These are phyloP conservation scores for Henckelia pumila DNA, from an alignment of 257 asterid species.

Conservation along the genomic window DNA sequence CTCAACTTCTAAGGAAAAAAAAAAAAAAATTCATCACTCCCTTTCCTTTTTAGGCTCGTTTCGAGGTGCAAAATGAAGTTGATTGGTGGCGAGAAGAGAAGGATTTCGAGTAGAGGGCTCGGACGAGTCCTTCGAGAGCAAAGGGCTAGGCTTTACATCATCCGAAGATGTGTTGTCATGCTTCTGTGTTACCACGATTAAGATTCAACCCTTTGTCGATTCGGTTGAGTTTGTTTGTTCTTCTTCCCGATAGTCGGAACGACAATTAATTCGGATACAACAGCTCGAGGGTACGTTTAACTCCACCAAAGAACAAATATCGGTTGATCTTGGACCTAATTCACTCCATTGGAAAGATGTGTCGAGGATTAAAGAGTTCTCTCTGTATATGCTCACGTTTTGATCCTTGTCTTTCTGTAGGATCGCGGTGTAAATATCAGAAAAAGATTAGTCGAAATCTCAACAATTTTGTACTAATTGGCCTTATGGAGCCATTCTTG, in stretches of 20 bases:
- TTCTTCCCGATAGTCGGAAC: too few relatives aligned
- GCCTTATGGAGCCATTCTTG: constrained; percentile 24
- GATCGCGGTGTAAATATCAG: constrained; percentile 1
- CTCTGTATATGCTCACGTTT: background rate
- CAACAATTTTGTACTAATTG: constrained; percentile 47
- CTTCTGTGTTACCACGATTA: constrained; percentile 75
- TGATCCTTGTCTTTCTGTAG: background rate
- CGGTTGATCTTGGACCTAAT: background rate
- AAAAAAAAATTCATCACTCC: background rate
- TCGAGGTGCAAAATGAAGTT: constrained; percentile 29
- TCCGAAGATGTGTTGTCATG: constrained; percentile 67
- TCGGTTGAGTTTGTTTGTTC: background rate
- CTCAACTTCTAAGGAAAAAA: background rate
- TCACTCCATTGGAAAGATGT: background rate
- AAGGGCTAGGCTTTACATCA: constrained; percentile 60
- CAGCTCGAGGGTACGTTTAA: background rate
- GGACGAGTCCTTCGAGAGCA: constrained; percentile 56
- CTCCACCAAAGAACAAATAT: background rate
- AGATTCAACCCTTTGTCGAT: background rate
- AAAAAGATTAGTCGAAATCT: constrained; percentile 4
- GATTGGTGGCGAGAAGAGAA: constrained; percentile 34
- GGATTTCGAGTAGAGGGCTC: constrained; percentile 43
- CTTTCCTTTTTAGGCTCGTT: background rate
- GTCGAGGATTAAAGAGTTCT: background rate
- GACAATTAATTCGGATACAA: too few relatives aligned